Conservation (phyloP, 2,329 filamentous ascomycete species). For the Pseudogymnoascus verrucosus region DNA sequence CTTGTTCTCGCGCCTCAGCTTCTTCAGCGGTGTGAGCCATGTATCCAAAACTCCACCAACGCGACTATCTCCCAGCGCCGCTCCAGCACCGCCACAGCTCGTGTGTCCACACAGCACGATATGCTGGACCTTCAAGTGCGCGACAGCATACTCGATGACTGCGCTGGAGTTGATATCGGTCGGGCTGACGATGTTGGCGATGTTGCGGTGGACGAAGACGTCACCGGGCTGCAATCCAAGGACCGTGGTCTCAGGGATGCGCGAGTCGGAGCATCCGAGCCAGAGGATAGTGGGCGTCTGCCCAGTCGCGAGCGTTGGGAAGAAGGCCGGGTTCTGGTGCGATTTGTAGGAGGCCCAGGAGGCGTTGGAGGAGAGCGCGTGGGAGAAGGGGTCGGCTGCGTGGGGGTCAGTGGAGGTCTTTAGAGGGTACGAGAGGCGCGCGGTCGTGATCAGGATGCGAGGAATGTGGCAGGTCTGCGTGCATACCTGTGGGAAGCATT, state of each 20-base stretch:
- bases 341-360: conserved; percentile 60
- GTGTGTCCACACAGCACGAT: conserved; percentile 65
- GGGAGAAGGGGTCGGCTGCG: conserved; percentile 49
- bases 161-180: conserved; percentile 67
- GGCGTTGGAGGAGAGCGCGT: conserved; percentile 60
- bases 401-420: background rate
- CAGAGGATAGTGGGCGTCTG: conserved; percentile 65
- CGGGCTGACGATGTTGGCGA: conserved; percentile 72
- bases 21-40: conserved; percentile 45
- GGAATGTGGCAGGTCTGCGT: background rate
- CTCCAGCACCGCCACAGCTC: conserved; percentile 57
- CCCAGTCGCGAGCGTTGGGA: conserved; percentile 57
- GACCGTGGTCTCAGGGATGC: conserved; percentile 75
- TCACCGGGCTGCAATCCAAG: conserved; percentile 73
- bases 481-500: conserved; percentile 9
- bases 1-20: conserved; percentile 37
- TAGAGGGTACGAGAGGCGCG: background rate
- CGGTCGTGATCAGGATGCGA: background rate
- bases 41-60: conserved; percentile 48
- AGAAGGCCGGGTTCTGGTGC: conserved; percentile 62
- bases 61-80: conserved; percentile 41
- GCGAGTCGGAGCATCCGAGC: conserved; percentile 82
- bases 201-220: conserved; percentile 85
- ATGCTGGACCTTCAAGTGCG: conserved; percentile 61
- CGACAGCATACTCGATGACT: conserved; percentile 74